Conservation (phyloP, 805 yeast genomes). For the Candida schatavii region DNA sequence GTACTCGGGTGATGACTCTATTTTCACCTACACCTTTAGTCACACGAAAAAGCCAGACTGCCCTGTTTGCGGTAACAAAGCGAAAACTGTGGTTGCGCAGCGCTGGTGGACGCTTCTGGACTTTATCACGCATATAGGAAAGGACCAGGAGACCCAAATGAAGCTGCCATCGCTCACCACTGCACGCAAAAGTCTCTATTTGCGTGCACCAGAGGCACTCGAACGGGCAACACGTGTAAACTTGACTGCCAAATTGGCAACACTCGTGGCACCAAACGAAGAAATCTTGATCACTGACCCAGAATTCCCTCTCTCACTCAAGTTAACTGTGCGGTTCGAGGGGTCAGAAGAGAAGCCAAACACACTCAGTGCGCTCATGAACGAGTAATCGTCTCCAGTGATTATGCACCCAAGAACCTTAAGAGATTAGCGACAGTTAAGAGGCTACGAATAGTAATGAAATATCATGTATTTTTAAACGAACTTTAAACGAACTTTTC, state of each 20-base stretch:
- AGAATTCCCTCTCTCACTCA: constrained; percentile 44
- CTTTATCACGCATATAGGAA: constrained; percentile 40
- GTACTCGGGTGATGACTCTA: constrained; percentile 80
- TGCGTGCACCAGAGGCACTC: constrained; percentile 46
- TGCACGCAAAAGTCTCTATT: constrained; percentile 36
- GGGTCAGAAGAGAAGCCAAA: constrained; percentile 25
- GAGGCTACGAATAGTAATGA: too few relatives aligned
- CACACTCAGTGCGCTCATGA: background rate
- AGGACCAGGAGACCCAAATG: constrained; percentile 31
- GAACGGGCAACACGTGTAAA: constrained; percentile 47
- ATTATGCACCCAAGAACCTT: too few relatives aligned
- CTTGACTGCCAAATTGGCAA: constrained; percentile 28
- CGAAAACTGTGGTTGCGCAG: constrained; percentile 22
- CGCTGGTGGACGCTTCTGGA: constrained; percentile 37
- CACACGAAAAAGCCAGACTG: constrained; percentile 63
- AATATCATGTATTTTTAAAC: too few relatives aligned
- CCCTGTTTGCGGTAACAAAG: constrained; percentile 65
- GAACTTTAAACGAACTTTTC: too few relatives aligned
- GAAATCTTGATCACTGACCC: constrained; percentile 56
- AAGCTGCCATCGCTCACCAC: constrained; percentile 47
- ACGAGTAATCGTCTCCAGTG: background rate
- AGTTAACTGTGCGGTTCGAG: constrained; percentile 19
- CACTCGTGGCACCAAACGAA: constrained; percentile 41
- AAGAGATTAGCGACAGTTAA: too few relatives aligned
- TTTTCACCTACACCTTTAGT: constrained; percentile 69